Conservation (phyloP, 73 alveolate species). For the Paraurostyla sp. region DNA sequence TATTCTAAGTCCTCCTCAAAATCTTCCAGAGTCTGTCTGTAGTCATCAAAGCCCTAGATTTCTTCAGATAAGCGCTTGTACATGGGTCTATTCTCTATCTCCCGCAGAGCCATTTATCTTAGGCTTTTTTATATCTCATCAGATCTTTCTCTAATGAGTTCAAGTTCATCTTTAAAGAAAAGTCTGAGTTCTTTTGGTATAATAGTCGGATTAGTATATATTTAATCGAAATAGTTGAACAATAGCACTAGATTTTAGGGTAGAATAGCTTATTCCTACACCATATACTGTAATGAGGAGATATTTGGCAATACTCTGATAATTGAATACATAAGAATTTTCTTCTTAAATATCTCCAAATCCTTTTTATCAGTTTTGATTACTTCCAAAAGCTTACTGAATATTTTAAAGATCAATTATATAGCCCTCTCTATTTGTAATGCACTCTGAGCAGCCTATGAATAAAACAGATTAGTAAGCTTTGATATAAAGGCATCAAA, state of each 20-base stretch:
- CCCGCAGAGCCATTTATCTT: not conserved
- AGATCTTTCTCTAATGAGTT: not conserved
- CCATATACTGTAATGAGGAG: not conserved
- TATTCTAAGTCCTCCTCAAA: slow-evolving; percentile 52
- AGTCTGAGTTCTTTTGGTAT: not conserved
- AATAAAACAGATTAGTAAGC: slow-evolving; percentile 1
- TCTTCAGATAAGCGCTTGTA: not conserved
- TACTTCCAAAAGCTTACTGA: slow-evolving; percentile 34
- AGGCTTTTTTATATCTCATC: not conserved
- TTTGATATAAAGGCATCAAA: not conserved
- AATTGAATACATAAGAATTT: slow-evolving; percentile 9
- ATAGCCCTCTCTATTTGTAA: slow-evolving; percentile 26
- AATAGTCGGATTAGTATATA: not conserved
- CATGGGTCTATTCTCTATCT: not conserved
- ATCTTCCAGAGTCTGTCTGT: slow-evolving; percentile 7
- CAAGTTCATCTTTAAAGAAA: slow-evolving; percentile 17
- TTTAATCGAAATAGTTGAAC: not conserved
- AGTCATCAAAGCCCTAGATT: not conserved
- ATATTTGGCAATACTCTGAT: slow-evolving; percentile 27
- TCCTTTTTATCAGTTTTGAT: slow-evolving; percentile 4
- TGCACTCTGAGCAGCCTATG: not conserved
- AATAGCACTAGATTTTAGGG: slow-evolving; percentile 2
- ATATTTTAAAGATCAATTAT: not conserved
- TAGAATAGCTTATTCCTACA: not conserved
- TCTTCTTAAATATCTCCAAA: slow-evolving; percentile 6